Conservation (phyloP, 352 stramenopile genomes). For the Halophytophthora batemanensis region DNA sequence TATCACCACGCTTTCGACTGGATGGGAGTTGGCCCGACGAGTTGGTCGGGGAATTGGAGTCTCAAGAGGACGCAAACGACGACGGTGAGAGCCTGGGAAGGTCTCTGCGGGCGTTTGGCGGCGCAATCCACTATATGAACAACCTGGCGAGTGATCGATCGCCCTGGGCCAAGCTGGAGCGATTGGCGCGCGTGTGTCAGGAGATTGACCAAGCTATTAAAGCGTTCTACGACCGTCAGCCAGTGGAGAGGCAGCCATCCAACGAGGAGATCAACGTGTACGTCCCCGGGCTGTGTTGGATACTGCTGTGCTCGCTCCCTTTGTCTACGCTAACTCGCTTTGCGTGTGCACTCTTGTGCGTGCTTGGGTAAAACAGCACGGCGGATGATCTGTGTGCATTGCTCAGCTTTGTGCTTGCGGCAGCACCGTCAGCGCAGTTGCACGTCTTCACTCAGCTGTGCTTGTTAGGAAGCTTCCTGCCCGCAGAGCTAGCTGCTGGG, state of each 20-base stretch:
- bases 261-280: constrained; percentile 40
- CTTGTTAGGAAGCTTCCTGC: constrained; percentile 53
- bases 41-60: background rate
- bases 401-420: constrained; percentile 53
- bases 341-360: no score
- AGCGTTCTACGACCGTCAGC: constrained; percentile 29
- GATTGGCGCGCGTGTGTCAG: constrained; percentile 42
- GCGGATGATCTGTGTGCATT: constrained; percentile 45
- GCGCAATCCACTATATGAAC: constrained; percentile 42
- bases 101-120: constrained; percentile 34
- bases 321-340: background rate
- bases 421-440: constrained; percentile 35
- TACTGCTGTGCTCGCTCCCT: background rate
- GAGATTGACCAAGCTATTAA: constrained; percentile 47
- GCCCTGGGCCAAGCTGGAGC: constrained; percentile 47
- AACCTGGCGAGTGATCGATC: constrained; percentile 45
- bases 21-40: constrained; percentile 40
- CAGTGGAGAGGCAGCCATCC: constrained; percentile 7
- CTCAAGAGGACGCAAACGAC: background rate
- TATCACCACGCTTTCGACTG: constrained; percentile 45
- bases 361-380: constrained; percentile 15
- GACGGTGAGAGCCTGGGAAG: constrained; percentile 27
- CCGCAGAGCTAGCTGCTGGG: constrained; percentile 23
- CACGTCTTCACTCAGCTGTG: constrained; percentile 61
- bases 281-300: background rate